Conservation (phyloP, 768 basidiomycete genomes). For the Kwoniella bestiolae region DNA sequence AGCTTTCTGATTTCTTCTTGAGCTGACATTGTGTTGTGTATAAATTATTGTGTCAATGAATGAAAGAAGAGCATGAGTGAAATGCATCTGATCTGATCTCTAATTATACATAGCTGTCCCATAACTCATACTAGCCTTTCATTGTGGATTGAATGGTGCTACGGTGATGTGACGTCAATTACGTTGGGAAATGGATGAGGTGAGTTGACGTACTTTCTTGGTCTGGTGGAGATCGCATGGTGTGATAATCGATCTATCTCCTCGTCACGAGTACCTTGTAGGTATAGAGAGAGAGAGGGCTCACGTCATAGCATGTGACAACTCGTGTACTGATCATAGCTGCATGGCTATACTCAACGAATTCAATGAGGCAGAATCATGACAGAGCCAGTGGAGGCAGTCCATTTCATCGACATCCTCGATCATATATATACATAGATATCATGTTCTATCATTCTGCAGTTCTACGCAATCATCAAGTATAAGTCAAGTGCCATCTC, state of each 20-base stretch:
- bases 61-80: neutral
- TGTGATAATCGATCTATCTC: no score
- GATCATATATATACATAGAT: neutral
- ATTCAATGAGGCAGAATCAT: no score
- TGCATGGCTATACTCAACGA: neutral
- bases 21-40: constrained; percentile 21
- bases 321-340: no score
- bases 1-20: constrained; percentile 20
- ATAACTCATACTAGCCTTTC: neutral
- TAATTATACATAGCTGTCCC: neutral
- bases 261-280: no score
- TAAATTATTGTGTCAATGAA: neutral
- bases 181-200: neutral
- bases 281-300: neutral
- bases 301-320: constrained; percentile 7
- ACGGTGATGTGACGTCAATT: constrained; percentile 4
- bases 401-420: neutral
- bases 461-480: neutral
- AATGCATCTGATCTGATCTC: neutral
- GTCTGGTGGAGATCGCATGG: neutral
- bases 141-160: no score
- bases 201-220: constrained; percentile 2
- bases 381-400: no score
- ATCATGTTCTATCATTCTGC: neutral
- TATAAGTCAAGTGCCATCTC: neutral